Evolutionary conservation across 2,329 filamentous ascomycete species (phyloP), one percentile per base, ranked within the genome.

Genomic region (Periconia macrospinosa): DNA sequence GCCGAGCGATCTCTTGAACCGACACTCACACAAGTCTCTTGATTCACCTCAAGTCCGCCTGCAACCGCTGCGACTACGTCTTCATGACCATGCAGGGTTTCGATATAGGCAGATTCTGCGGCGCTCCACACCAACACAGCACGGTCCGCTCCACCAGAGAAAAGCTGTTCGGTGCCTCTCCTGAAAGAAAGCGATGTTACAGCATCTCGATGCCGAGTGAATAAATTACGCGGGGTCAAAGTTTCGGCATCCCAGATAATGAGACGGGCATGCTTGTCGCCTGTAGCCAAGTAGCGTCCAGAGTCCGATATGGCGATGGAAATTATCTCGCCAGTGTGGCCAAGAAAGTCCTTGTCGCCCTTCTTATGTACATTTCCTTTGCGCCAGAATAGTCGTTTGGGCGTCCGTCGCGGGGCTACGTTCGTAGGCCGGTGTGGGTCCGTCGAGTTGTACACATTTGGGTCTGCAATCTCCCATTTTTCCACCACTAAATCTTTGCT

Each of bases 71-170:
- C 82, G 6, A 97, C 89, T 59, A 90, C 83, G 70, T 97, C 93
- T 70, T 97, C 93, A 76, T 99, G 94, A 43, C 94, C 94, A 69
- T 97, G 97, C 0, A 99, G 81, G 0, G 93, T 97, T 75, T 99
- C 94, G 30, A 97, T 85, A 68, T 97, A 99, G 44, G 93, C 91
- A 57, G 96, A 82, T 71, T 95, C 92, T 63, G 96, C 89, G 42
- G 97, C 79, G 61, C 89, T 93, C 91, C 93, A 99, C 30, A 95
- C 89, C 75, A 97, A 97, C 70, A 99, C 88, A 2, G 93, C 96
- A 41, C 94, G 86, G 75, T 99, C 94, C 67, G 88, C 90, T 50
- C 91, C 94, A 53, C 89, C 88, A 3, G 91, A 95, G 77, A 95
- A 99, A 18, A 99, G 79, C 75, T 97, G 92, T 68, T 97, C 96